These are phyloP conservation scores for Begonia masoniana DNA, from an alignment of 306 rosid genomes.

Conservation along the genomic window DNA sequence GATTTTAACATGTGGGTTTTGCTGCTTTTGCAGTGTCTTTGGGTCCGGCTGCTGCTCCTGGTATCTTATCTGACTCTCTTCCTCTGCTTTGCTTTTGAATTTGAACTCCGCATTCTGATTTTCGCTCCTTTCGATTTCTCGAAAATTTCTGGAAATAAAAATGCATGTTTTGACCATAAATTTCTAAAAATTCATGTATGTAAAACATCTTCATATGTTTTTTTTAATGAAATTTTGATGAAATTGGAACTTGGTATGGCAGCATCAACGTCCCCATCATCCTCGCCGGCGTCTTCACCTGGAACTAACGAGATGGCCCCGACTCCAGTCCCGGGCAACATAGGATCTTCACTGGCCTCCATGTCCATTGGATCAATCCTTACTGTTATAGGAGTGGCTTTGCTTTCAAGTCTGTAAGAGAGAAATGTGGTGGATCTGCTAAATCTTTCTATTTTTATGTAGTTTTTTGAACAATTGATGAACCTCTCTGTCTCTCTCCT, in stretches of 20 bases:
- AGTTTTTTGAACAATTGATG: too few relatives aligned
- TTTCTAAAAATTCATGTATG: neutral
- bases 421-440: neutral
- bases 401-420: constrained; percentile 19
- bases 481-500: too few relatives aligned
- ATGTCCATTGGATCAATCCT: constrained; percentile 17
- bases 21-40: constrained; percentile 39
- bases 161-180: too few relatives aligned
- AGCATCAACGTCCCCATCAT: constrained; percentile 14
- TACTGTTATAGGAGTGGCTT: constrained; percentile 12
- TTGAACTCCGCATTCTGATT: too few relatives aligned
- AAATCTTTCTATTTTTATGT: too few relatives aligned
- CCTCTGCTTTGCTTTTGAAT: neutral
- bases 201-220: neutral
- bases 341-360: constrained; percentile 12
- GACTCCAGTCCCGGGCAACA: constrained; percentile 20
- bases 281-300: constrained; percentile 15
- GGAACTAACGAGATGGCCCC: constrained; percentile 13
- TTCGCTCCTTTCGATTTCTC: too few relatives aligned
- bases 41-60: constrained; percentile 55
- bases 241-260: constrained; percentile 24
- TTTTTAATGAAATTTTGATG: neutral
- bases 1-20: constrained; percentile 2
- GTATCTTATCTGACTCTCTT: constrained; percentile 18
- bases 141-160: too few relatives aligned